Evolutionary conservation across 2,329 filamentous ascomycete genomes (phyloP), one percentile per base, ranked within the genome.

Genomic region (Sclerotinia borealis): DNA sequence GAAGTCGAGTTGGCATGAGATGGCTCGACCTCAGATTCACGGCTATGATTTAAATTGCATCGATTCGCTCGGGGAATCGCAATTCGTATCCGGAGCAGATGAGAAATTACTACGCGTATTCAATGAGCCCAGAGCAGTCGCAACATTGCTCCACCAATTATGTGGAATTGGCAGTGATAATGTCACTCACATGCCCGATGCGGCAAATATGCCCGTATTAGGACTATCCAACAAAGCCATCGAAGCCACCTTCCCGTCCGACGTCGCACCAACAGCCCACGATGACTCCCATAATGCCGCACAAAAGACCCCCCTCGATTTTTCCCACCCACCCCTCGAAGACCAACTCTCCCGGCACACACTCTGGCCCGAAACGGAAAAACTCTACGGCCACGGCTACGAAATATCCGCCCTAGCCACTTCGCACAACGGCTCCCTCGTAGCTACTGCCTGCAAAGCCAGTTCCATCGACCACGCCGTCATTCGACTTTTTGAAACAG

Each of bases 71-170:
- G 87, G 85, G 9, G 76, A 83, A 9, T 82, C 85, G 9, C 89
- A 88, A 69, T 99, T 99, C 73, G 89, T 98, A 27, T 96, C 93
- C 2, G 95, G 95, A 8, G 95, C 95, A 3, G 95, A 99, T 69
- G 95, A 99, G 79, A 99, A 99, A 77, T 85, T 99, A n/a, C 85
- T 99, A 75, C 89, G 95, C 29, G 93, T 99, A 2, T 99, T 99
- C 76, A 88, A 90, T 72, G 88, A 96, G 76, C 95, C 95, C 7
- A 90, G 86, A 73, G 89, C 89, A 6, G 90, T 96, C 11, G 92
- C 92, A 0, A 80, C 83, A 22, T 82, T 98, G 69, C 82, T 97
- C 3, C 77, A 82, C 64, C 83, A 80, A 10, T 81, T 96, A 2
- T 88, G 87, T 67, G 86, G 83, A 6, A 85, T 92, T 64, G 75